phyloP scores from a whole-genome alignment of 305 asterid genomes.

The Plantago coronopus region DNA sequence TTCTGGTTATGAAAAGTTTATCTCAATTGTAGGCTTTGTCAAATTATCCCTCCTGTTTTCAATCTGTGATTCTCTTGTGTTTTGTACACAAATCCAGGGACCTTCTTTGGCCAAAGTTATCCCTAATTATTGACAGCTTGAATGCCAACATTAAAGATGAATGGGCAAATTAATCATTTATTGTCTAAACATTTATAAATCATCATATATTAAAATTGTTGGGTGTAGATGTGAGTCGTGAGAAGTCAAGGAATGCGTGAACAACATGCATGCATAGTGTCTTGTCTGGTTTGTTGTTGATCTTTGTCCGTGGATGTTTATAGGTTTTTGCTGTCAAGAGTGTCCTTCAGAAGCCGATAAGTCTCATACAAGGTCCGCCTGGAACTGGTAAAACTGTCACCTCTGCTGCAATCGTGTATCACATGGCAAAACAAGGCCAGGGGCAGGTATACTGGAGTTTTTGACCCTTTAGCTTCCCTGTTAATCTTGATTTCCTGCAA shows the following conservation, averaged over 20 bases:
- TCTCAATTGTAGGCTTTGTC: too few species aligned
- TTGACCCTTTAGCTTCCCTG: constrained; percentile 20
- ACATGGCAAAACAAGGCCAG: constrained; percentile 99
- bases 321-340: constrained; percentile 99
- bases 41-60: too few species aligned
- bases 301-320: constrained; percentile 14
- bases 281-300: not conserved
- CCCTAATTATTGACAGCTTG: too few species aligned
- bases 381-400: constrained; percentile 99
- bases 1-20: not conserved
- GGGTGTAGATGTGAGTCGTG: too few species aligned
- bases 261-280: not conserved
- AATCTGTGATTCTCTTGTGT: too few species aligned
- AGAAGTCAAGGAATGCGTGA: too few species aligned
- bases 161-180: too few species aligned
- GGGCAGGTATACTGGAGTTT: constrained; percentile 70
- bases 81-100: too few species aligned
- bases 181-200: too few species aligned
- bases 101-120: too few species aligned
- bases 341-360: constrained; percentile 94
- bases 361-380: constrained; percentile 98
- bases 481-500: constrained; percentile 8
- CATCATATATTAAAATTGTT: too few species aligned
- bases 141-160: too few species aligned
- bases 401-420: constrained; percentile 98